Conservation (phyloP, 306 rosid genomes). For the Morella rubra region DNA sequence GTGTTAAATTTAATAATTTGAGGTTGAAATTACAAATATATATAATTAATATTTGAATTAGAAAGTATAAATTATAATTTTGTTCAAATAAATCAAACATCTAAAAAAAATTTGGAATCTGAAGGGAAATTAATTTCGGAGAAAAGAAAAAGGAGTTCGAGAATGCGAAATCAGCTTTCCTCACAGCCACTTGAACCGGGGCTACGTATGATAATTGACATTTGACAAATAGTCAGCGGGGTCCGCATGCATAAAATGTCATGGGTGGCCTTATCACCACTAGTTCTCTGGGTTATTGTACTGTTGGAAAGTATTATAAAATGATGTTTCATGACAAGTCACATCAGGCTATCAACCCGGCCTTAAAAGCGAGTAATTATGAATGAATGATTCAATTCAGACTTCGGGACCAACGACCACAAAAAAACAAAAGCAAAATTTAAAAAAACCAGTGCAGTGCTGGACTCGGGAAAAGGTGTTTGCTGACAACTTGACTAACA, state of each 20-base stretch:
- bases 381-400: conserved; percentile 81
- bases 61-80: no score
- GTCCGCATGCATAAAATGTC: background rate
- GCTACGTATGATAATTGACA: no score
- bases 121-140: no score
- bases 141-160: no score
- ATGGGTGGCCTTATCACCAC: background rate
- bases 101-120: no score
- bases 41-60: no score
- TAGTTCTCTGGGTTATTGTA: no score
- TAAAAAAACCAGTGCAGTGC: conserved; percentile 7
- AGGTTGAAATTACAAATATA: no score
- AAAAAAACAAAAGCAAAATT: conserved; percentile 16
- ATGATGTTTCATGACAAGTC: conserved; percentile 59
- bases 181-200: no score
- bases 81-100: no score
- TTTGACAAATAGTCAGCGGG: background rate
- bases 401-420: conserved; percentile 52
- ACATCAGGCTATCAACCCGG: conserved; percentile 46
- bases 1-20: no score
- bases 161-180: no score
- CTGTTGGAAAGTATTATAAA: conserved; percentile 31
- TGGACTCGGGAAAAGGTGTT: background rate
- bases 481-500: conserved; percentile 32
- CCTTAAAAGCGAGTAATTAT: conserved; percentile 67